These are phyloP conservation scores for Planoprotostelium fungivorum DNA, from an alignment of 78 protist species.

Conservation along the genomic window DNA sequence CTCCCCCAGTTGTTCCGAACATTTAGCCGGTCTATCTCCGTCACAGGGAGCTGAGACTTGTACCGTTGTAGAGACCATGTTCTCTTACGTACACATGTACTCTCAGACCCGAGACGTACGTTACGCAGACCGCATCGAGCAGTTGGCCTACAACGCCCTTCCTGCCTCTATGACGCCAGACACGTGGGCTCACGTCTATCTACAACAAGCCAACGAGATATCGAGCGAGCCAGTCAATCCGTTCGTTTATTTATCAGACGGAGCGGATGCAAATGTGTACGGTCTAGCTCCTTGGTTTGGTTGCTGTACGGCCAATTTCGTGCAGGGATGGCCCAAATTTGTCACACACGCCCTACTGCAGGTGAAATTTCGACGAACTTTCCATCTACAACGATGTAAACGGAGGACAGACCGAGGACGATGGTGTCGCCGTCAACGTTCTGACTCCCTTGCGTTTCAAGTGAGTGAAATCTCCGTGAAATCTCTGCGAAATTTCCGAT, in stretches of 20 bases:
- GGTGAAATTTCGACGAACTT: too few relatives aligned
- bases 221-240: background rate
- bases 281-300: background rate
- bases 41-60: background rate
- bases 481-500: too few relatives aligned
- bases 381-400: too few relatives aligned
- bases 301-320: background rate
- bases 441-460: background rate
- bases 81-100: background rate
- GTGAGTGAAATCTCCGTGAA: background rate
- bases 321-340: background rate
- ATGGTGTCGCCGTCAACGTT: background rate
- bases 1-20: background rate
- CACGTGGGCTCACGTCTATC: background rate
- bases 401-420: background rate
- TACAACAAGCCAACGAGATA: background rate
- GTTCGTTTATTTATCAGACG: background rate
- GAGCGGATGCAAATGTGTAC: background rate
- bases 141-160: background rate
- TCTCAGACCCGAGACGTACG: background rate
- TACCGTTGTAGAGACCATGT: background rate
- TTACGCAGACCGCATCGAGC: background rate
- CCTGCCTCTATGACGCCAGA: background rate
- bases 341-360: background rate
- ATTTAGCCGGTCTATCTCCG: background rate